A percentile compares a stretch with the other conserved stretches of the same genome.
These are phyloP conservation scores for Leccinum brunneo-olivaceum DNA, from an alignment of 1,284 basidiomycete genomes.

Conservation along the genomic window DNA sequence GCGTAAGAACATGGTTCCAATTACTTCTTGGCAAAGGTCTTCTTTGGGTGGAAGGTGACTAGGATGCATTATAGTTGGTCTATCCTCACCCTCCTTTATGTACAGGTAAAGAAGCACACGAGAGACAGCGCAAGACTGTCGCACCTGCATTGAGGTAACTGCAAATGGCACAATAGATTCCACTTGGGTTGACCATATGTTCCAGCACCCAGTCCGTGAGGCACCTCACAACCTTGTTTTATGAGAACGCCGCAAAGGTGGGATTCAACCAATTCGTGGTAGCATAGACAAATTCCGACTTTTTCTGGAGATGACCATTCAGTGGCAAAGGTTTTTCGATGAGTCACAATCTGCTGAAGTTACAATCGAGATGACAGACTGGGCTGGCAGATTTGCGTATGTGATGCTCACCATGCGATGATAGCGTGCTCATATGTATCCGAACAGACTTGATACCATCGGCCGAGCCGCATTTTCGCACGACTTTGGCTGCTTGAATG, in stretches of 20 bases:
- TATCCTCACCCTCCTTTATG: neutral
- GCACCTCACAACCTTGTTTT: constrained; percentile 41
- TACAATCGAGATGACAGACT: constrained; percentile 49
- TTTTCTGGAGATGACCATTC: constrained; percentile 32
- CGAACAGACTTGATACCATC: constrained; percentile 46
- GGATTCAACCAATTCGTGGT: constrained; percentile 10
- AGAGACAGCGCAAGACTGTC: constrained; percentile 43
- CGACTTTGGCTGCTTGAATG: constrained; percentile 46
- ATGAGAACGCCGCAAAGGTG: constrained; percentile 41
- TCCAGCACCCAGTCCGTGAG: constrained; percentile 46
- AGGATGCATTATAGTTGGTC: neutral
- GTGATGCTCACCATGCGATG: constrained; percentile 12
- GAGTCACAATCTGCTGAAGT: constrained; percentile 26
- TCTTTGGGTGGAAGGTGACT: constrained; percentile 52
- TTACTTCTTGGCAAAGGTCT: constrained; percentile 55
- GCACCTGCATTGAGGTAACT: constrained; percentile 49
- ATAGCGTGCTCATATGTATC: constrained; percentile 4
- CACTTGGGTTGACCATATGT: constrained; percentile 3
- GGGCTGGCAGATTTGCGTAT: constrained; percentile 55
- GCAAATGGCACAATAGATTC: neutral
- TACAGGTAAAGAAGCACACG: constrained; percentile 48
- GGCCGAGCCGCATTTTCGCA: constrained; percentile 51
- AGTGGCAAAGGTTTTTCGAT: constrained; percentile 44
- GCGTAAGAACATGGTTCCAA: constrained; percentile 55
- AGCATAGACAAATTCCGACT: neutral